Evolutionary conservation across 164 flowering plant genomes (phyloP).

Genomic region (Magnolia kwangsiensis): DNA sequence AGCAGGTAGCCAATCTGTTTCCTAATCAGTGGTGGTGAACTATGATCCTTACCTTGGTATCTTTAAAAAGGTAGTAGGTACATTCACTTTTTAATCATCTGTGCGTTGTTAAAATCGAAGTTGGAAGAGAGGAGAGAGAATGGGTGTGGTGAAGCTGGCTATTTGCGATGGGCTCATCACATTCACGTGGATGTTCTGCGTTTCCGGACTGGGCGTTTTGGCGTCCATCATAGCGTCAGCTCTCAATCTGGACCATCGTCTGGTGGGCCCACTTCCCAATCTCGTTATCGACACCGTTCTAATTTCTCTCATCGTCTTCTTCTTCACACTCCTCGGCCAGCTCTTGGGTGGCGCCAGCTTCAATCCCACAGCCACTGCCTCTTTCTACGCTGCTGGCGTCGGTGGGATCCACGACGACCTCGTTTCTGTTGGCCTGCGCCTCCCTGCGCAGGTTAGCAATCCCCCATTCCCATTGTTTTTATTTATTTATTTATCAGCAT

Average conservation of each 20-base stretch:
- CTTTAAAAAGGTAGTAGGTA: too few relatives aligned
- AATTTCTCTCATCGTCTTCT: conserved; percentile 41
- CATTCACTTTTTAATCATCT: too few relatives aligned
- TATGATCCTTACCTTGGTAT: too few relatives aligned
- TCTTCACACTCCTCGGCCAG: conserved; percentile 46
- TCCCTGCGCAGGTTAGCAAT: conserved; percentile 71
- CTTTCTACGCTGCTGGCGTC: conserved; percentile 56
- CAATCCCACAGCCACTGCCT: conserved; percentile 67
- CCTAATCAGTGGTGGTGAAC: too few relatives aligned
- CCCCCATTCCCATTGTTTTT: background rate
- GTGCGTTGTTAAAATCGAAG: too few relatives aligned
- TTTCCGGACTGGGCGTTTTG: conserved; percentile 41
- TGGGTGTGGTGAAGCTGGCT: conserved; percentile 33
- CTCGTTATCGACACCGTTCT: conserved; percentile 38
- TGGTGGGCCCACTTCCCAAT: conserved; percentile 26
- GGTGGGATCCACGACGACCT: conserved; percentile 52
- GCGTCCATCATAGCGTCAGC: conserved; percentile 37
- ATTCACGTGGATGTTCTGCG: conserved; percentile 63
- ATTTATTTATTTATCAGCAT: background rate
- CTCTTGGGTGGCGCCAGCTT: conserved; percentile 75
- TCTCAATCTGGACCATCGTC: conserved; percentile 16
- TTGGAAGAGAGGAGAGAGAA: background rate
- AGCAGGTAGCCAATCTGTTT: too few relatives aligned
- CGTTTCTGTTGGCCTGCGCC: conserved; percentile 66
- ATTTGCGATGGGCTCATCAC: conserved; percentile 57